Conservation (phyloP, 495 filamentous ascomycete species). For the Podospora pseudopauciseta region DNA sequence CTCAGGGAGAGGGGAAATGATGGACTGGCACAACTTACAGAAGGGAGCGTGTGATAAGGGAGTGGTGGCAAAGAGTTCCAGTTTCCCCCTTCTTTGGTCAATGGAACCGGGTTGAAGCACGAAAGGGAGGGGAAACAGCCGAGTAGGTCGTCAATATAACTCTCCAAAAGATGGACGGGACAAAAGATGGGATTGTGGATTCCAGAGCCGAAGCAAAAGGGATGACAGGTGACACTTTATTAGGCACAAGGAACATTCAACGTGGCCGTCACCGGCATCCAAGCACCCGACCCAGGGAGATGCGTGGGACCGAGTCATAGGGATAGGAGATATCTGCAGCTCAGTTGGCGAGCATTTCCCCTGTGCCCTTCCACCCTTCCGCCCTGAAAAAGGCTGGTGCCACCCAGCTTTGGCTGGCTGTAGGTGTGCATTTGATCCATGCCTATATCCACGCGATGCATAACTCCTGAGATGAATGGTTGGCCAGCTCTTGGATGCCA, state of each 20-base stretch:
- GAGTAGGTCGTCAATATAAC: slow-evolving; percentile 11
- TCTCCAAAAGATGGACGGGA: background rate
- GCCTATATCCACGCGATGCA: slow-evolving; percentile 20
- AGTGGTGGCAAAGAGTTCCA: background rate
- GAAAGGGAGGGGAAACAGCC: slow-evolving; percentile 22
- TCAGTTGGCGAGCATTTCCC: slow-evolving; percentile 7
- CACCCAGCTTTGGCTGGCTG: slow-evolving; percentile 26
- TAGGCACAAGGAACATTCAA: slow-evolving; percentile 13
- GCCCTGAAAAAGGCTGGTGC: slow-evolving; percentile 20
- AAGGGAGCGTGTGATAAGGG: slow-evolving; percentile 2
- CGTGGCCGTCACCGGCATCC: slow-evolving; percentile 10
- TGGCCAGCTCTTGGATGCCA: slow-evolving; percentile 13
- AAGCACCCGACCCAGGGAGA: background rate
- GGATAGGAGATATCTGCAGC: background rate
- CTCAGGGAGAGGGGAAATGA: background rate
- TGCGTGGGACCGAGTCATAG: slow-evolving; percentile 21
- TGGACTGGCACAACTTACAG: slow-evolving; percentile 4
- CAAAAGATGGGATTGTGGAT: slow-evolving; percentile 12
- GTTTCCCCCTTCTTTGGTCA: slow-evolving; percentile 9
- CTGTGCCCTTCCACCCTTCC: slow-evolving; percentile 16
- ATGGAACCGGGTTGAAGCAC: slow-evolving; percentile 23
- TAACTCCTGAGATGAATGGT: slow-evolving; percentile 34
- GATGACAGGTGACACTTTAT: slow-evolving; percentile 18
- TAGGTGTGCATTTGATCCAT: slow-evolving; percentile 24
- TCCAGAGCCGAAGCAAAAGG: slow-evolving; percentile 11